phyloP scores from a whole-genome alignment of 1,139 yeast species.

The Suzukiozyma palmioleophila region DNA sequence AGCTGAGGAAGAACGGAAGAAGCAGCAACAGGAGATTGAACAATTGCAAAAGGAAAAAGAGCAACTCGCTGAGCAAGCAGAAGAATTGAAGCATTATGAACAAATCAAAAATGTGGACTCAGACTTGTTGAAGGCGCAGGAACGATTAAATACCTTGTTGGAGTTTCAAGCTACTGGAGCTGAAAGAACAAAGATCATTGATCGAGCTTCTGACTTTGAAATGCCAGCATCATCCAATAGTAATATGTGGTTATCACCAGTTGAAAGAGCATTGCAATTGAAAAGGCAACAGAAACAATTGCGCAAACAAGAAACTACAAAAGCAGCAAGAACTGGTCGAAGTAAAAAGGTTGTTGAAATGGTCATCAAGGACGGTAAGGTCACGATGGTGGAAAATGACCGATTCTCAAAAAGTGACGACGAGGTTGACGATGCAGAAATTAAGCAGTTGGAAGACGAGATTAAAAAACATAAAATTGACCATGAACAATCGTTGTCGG shows the following conservation, averaged over 20 bases:
- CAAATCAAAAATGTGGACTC: constrained; percentile 36
- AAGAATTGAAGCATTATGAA: constrained; percentile 31
- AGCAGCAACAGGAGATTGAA: constrained; percentile 14
- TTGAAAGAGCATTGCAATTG: constrained; percentile 77
- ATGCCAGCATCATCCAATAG: constrained; percentile 45
- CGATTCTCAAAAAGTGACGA: constrained; percentile 12
- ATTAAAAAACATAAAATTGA: constrained; percentile 17
- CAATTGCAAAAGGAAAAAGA: constrained; percentile 25
- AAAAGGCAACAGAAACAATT: constrained; percentile 78
- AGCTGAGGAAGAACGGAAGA: constrained; percentile 37
- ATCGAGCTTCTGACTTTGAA: constrained; percentile 88
- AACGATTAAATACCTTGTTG: constrained; percentile 64
- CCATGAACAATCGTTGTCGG: constrained; percentile 10
- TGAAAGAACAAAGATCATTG: constrained; percentile 87
- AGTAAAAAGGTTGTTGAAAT: constrained; percentile 74
- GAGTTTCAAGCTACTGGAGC: constrained; percentile 84
- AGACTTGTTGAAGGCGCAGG: constrained; percentile 64
- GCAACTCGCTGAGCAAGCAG: constrained; percentile 30
- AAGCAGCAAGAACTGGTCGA: constrained; percentile 60
- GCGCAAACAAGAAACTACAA: constrained; percentile 56
- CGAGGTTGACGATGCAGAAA: constrained; percentile 21
- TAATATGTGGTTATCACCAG: constrained; percentile 81
- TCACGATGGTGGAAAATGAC: constrained; percentile 44
- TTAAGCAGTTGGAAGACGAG: constrained; percentile 23
- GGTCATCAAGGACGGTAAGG: constrained; percentile 81